phyloP scores from a whole-genome alignment of 768 basidiomycete species.

The Boletales sp. region DNA sequence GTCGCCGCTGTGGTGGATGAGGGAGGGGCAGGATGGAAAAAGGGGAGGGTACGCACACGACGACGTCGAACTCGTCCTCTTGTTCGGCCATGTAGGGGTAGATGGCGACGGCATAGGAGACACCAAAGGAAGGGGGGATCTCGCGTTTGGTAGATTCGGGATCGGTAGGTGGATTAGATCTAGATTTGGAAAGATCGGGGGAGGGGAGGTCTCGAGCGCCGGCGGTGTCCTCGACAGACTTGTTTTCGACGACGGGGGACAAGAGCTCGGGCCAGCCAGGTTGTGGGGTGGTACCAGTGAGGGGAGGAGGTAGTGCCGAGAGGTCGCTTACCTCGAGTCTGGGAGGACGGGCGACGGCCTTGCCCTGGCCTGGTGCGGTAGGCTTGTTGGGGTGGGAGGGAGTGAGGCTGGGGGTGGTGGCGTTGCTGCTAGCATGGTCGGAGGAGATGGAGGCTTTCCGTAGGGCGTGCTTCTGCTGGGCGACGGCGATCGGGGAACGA shows the following conservation, averaged over 20 bases:
- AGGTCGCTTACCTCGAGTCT: slow-evolving; percentile 68
- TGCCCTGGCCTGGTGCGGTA: slow-evolving; percentile 28
- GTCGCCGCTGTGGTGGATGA: slow-evolving; percentile 59
- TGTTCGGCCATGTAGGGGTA: slow-evolving; percentile 99
- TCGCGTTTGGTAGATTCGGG: slow-evolving; percentile 38
- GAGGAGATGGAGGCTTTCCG: slow-evolving; percentile 62
- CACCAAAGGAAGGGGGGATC: slow-evolving; percentile 45
- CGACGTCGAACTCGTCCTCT: slow-evolving; percentile 97
- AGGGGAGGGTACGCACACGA: slow-evolving; percentile 62
- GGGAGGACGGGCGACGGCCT: slow-evolving; percentile 53
- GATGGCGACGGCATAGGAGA: slow-evolving; percentile 95
- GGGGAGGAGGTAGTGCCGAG: slow-evolving; percentile 46
- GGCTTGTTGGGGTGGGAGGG: slow-evolving; percentile 23
- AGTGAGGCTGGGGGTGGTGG: slow-evolving; percentile 16
- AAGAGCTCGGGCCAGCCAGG: slow-evolving; percentile 74
- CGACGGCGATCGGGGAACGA: slow-evolving; percentile 93
- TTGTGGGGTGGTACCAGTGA: slow-evolving; percentile 60
- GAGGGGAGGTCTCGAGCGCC: slow-evolving; percentile 30
- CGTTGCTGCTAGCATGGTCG: slow-evolving; percentile 18
- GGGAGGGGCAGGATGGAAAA: not conserved
- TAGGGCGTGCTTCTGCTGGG: slow-evolving; percentile 91
- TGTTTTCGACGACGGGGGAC: slow-evolving; percentile 54
- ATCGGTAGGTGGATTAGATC: slow-evolving; percentile 20
- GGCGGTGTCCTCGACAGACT: slow-evolving; percentile 41
- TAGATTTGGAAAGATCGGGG: slow-evolving; percentile 20